Conservation (phyloP, 2,329 filamentous ascomycete species). For the Magnaporthiopsis incrustans region DNA sequence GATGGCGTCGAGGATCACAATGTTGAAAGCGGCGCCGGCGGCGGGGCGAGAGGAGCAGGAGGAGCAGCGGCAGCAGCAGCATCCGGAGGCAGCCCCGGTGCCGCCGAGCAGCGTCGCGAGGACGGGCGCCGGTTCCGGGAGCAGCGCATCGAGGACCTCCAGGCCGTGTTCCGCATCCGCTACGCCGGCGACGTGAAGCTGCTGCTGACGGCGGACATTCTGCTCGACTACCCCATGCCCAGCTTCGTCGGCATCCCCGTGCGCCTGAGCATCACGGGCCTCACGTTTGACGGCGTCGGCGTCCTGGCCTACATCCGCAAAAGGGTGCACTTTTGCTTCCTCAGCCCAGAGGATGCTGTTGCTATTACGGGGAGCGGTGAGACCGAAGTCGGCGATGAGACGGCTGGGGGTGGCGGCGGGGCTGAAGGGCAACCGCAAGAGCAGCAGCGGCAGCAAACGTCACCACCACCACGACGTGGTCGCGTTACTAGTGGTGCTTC, state of each 20-base stretch:
- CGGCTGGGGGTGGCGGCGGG: constrained; percentile 14
- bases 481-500: background rate
- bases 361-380: constrained; percentile 48
- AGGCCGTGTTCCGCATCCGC: constrained; percentile 83
- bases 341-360: constrained; percentile 84
- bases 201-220: constrained; percentile 85
- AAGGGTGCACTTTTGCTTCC: constrained; percentile 85
- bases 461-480: background rate
- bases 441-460: constrained; percentile 12
- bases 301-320: constrained; percentile 87
- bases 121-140: constrained; percentile 42
- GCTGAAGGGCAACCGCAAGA: constrained; percentile 24
- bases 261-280: constrained; percentile 86
- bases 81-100: constrained; percentile 12
- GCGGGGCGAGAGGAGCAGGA: constrained; percentile 22
- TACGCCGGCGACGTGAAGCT: constrained; percentile 85
- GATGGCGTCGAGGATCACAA: constrained; percentile 10
- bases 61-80: constrained; percentile 29
- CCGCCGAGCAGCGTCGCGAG: constrained; percentile 15
- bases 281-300: constrained; percentile 92
- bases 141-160: constrained; percentile 75
- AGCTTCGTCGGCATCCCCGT: constrained; percentile 95
- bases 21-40: constrained; percentile 8
- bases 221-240: constrained; percentile 97
- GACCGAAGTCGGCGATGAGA: constrained; percentile 24